Evolutionary conservation across 305 asterid species (phyloP), one percentile per base, ranked within the genome.

Genomic region (Fraxinus paxiana): DNA sequence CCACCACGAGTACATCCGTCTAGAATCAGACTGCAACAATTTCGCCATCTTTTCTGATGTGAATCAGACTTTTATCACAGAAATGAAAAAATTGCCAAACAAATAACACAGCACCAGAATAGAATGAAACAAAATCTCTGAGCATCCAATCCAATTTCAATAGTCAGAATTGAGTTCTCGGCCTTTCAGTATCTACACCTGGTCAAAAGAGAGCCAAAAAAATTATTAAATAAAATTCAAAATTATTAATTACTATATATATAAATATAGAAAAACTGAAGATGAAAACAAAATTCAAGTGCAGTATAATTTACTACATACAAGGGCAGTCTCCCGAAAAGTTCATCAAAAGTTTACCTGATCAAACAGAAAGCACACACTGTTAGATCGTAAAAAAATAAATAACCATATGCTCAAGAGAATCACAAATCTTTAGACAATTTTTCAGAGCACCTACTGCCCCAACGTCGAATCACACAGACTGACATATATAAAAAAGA

Each of bases 1-100:
- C 99, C 99, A 96, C 99, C 99, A 96, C 9, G 99, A 94, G 80
- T 96, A 96, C 98, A 88, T 92, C 61, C 97, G 86, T 74, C 92
- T 89, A 2, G 99, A 92, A 80, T 92, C 94, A 0, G 88, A 78
- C 12, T 92, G 90, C 10, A 92, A 81, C 67, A 93, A 81, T 67
- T 92, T 85, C 6, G 97, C 92, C 98, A 96, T 96, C 81, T 76
- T 84, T 6, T 78, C 75, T 24, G 73, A 59, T 80, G 48, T 24
- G 80, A 82, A 77, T 38, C 75, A 15, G 63, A 17, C 18, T 70
- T 82, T 73, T 54, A 63, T 59, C 43, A 69, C 75, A 81, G 84
- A 83, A 70, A 71, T 70, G 72, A 38, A 54, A 78, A 41, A 15
- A 65, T 41, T 26, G 48, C 26, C 72, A 37, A 80, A 56, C 73